Base-by-base conservation (phyloP, 495 filamentous ascomycete genomes). In the Penicillium canescens region DNA sequence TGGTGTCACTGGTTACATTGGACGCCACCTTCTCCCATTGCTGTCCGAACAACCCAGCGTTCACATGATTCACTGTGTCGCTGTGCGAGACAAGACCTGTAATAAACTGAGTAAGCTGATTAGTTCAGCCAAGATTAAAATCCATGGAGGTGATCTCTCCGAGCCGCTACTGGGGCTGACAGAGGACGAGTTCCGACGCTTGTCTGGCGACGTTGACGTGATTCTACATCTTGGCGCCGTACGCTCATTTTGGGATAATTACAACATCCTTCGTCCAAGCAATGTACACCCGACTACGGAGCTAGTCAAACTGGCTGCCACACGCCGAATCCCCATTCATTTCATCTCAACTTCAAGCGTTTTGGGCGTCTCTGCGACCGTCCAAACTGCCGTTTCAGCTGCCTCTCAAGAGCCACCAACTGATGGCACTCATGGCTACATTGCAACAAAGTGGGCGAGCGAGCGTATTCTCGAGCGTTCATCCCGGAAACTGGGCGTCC, bases 211-310 rank as follows among this genome's bases (percentile, higher is more conserved):
- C 8, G 71, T 59, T 0, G 66, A 80, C 46, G 57, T 52, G 6
- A 62, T 81, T 38, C 57, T 82, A 18, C 78, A 82, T 56, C 67
- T 63, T 48, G 79, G 75, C 28, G 72, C 73, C 6, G 65, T 66
- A 9, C 56, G 68, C 4, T 77, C 74, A 2, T 72, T 73, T 60
- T 52, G 67, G 52, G 67, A 79, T 35, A 62, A 56, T 3, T 83
- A 81, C 65, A 21, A 51, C 7, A 40, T 58, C 0, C 60, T 82
- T 0, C 61, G 67, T 0, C 18, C 33, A 0, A 26, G 39, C 42
- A 83, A 82, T 46, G 46, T 78, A 3, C 18, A 50, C 1, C 54
- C 74, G 0, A 78, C 71, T 4, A 57, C 59, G 21, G 66, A 73
- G 14, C 59, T 81, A 0, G 47, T 69, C 4, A 40, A 52, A 7